These are phyloP conservation scores for Yamadazyma jaroonii DNA, from an alignment of 1,139 yeast genomes.

Conservation along the genomic window DNA sequence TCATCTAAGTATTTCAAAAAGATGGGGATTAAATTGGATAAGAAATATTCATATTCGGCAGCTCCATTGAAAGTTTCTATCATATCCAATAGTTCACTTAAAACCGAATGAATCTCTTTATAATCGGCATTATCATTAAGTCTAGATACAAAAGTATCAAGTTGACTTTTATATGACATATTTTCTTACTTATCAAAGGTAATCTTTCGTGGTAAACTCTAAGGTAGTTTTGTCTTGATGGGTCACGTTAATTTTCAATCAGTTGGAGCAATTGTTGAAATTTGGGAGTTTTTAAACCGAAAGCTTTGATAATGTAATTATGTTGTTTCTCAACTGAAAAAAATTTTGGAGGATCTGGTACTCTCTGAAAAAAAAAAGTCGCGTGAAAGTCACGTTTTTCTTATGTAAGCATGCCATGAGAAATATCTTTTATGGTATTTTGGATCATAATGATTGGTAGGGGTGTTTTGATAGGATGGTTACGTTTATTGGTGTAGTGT, in stretches of 20 bases:
- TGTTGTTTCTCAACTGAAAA: conserved; percentile 4
- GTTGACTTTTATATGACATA: conserved; percentile 49
- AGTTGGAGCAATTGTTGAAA: background rate
- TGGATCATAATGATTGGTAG: no score
- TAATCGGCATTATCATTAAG: conserved; percentile 56
- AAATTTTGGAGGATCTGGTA: conserved; percentile 9
- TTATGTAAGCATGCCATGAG: no score
- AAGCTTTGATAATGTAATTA: no score
- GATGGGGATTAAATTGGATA: conserved; percentile 60
- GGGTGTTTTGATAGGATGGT: no score
- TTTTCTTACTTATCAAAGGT: conserved; percentile 2
- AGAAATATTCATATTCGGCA: conserved; percentile 71
- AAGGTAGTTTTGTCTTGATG: no score
- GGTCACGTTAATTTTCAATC: background rate
- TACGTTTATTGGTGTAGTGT: no score
- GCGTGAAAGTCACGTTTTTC: conserved; percentile 9
- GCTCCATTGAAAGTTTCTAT: conserved; percentile 80
- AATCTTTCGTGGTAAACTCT: conserved; percentile 7
- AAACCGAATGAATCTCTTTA: conserved; percentile 58
- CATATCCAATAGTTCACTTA: conserved; percentile 82
- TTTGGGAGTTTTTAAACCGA: background rate
- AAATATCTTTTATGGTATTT: no score
- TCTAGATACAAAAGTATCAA: conserved; percentile 60
- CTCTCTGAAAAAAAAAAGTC: conserved; percentile 5
- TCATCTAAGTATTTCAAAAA: conserved; percentile 58